Conservation (phyloP, 305 asterid species). For the Salvia sclarea region DNA sequence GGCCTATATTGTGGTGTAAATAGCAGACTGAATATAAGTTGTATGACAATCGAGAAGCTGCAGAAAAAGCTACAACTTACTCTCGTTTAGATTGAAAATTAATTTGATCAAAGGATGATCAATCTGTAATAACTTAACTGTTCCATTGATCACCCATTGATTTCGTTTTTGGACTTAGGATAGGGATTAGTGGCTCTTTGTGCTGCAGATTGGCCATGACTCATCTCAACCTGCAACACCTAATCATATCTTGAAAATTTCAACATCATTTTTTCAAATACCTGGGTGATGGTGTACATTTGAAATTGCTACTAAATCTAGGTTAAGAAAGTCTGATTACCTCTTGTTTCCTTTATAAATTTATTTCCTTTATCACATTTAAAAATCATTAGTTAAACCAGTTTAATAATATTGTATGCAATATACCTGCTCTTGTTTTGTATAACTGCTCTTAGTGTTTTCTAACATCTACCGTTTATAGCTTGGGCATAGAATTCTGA, state of each 20-base stretch:
- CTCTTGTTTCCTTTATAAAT: not conserved
- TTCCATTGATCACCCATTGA: not conserved
- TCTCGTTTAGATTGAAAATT: not conserved
- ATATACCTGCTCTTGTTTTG: not conserved
- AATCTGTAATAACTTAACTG: not conserved
- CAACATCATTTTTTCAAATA: not conserved
- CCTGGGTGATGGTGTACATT: not conserved
- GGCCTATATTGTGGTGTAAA: not conserved
- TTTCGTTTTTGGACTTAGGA: not conserved
- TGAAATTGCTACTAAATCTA: not conserved
- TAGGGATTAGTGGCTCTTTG: not conserved
- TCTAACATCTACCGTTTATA: slow-evolving; percentile 37
- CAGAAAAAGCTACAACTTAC: not conserved
- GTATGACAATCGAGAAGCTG: not conserved
- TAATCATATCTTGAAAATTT: not conserved
- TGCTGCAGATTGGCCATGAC: not conserved
- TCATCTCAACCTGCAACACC: not conserved
- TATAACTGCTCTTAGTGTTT: slow-evolving; percentile 10
- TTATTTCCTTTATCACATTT: not conserved
- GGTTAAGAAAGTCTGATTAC: not conserved
- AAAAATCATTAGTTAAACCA: not conserved
- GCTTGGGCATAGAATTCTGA: slow-evolving; percentile 56
- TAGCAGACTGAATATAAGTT: not conserved
- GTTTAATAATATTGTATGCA: not conserved
- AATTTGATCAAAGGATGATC: not conserved